These are phyloP conservation scores for Aspergillus floridensis DNA, from an alignment of 2,329 filamentous ascomycete species.

Conservation along the genomic window DNA sequence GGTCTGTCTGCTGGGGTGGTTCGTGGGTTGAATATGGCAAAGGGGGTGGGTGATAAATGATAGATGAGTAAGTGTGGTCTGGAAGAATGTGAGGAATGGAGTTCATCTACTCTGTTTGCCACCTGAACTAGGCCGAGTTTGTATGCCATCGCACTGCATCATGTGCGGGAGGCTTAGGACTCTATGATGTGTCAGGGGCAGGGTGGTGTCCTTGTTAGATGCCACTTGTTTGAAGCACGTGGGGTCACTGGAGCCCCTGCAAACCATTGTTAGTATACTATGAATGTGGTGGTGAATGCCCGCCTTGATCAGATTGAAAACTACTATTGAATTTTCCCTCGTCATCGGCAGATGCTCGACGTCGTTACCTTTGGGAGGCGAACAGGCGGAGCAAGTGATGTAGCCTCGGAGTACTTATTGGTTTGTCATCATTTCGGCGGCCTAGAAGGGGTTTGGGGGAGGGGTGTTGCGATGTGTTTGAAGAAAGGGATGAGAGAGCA, in stretches of 20 bases:
- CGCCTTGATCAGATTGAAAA: constrained; percentile 43
- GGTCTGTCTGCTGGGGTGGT: not conserved
- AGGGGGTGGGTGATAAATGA: not conserved
- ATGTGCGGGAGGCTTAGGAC: not conserved
- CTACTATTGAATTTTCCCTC: constrained; percentile 37
- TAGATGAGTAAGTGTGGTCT: not conserved
- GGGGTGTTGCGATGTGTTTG: too few species aligned
- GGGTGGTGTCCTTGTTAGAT: not conserved
- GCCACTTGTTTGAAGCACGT: not conserved
- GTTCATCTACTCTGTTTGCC: too few species aligned
- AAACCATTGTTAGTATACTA: too few species aligned
- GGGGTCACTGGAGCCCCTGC: not conserved
- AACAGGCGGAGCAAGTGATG: constrained; percentile 31
- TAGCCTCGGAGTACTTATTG: constrained; percentile 29
- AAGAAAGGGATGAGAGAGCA: too few species aligned
- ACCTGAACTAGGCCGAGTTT: too few species aligned
- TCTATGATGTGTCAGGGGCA: not conserved
- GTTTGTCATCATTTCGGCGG: constrained; percentile 28
- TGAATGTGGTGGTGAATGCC: not conserved
- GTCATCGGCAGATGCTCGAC: constrained; percentile 39
- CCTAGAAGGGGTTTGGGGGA: not conserved
- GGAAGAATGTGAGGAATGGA: too few species aligned
- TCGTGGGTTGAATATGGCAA: not conserved
- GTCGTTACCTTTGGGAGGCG: constrained; percentile 27
- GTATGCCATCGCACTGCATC: not conserved